Evolutionary conservation across 352 stramenopile species (phyloP), one percentile per base, ranked within the genome.

Genomic region (Globisporangium takayamanum): DNA sequence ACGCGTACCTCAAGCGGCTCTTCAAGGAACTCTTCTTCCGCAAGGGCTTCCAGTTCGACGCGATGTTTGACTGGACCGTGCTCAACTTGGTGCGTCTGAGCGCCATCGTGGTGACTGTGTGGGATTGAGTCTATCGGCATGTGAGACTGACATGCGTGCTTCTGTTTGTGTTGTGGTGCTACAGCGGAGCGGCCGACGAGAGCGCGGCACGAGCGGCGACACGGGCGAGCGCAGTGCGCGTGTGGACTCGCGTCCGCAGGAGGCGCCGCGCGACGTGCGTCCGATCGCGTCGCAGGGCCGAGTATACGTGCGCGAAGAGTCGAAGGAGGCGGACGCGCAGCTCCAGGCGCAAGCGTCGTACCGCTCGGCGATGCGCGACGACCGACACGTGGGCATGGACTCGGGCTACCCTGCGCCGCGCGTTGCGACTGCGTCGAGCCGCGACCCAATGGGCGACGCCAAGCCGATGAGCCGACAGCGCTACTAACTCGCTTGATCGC

Each of bases 21-120:
- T 99, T 99, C 76, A 98, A 98, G 81, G 97, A 99, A 68, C 85
- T 99, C 28, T 99, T 99, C 73, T 98, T 98, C 77, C 83, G 96
- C 63, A 99, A 99, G 81, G 97, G 96, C 33, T 99, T 98, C 81
- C 91, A 98, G 76, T 98, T 98, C 68, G 96, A 99, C 70, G 97
- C 97, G 60, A 98, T 99, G 90, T 99, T 98, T 72, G 97, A 99
- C 83, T 99, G 97, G 97, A 99, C 95, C 18, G 91, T 99, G 55
- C 86, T 99, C 39, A 92, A 91, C 60, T 64, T 91, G 70, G 73
- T 81, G 70, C 39, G 72, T 68, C 44, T 37, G 26, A 30, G 69
- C 65, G 39, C 39, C 26, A 11, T 54, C 42, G 49, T 11, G 20
- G 22, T 52, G n/a, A 42, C 2, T 60, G 16, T 46, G 53, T 30